Percentiles rank a stretch among this genome's conserved stretches.
Conservation (phyloP, 2,329 filamentous ascomycete species). For the Phyllosticta capitalensis region DNA sequence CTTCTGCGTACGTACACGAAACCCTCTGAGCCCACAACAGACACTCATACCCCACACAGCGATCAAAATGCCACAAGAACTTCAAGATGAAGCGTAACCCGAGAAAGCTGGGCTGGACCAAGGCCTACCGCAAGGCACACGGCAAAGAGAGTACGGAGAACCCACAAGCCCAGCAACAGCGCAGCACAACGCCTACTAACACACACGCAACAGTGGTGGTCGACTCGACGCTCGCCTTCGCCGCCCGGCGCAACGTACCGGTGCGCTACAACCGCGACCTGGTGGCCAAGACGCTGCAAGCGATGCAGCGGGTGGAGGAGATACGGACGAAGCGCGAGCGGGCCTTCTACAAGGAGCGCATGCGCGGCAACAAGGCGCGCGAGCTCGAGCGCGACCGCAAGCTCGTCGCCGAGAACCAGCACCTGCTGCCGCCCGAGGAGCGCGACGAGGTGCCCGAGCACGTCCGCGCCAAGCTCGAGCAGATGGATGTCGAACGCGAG, state of each 20-base stretch:
- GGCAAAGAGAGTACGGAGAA: constrained; percentile 53
- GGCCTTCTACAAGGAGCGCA: constrained; percentile 86
- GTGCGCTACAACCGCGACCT: constrained; percentile 93
- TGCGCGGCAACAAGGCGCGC: constrained; percentile 80
- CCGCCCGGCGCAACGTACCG: constrained; percentile 85
- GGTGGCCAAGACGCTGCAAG: constrained; percentile 75
- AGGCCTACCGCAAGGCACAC: constrained; percentile 75
- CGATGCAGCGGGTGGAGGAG: constrained; percentile 84
- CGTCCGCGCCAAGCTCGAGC: constrained; percentile 10
- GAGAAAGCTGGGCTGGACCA: constrained; percentile 93
- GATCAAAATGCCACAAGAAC: constrained; percentile 53
- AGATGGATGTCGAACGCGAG: constrained; percentile 19
- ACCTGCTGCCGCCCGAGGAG: constrained; percentile 62
- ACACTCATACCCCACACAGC: not conserved
- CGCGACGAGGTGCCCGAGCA: constrained; percentile 11
- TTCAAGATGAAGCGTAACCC: constrained; percentile 99
- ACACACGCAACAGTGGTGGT: constrained; percentile 59
- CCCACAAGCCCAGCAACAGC: constrained; percentile 16
- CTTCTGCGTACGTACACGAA: constrained; percentile 52
- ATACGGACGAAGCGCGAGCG: constrained; percentile 76
- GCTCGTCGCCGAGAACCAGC: constrained; percentile 83
- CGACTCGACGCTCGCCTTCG: constrained; percentile 87
- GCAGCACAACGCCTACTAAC: constrained; percentile 13
- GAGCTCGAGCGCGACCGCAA: constrained; percentile 73
- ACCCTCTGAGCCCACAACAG: constrained; percentile 24